Evolutionary conservation across 495 filamentous ascomycete species (phyloP).

Genomic region (Xylaria venustula): DNA sequence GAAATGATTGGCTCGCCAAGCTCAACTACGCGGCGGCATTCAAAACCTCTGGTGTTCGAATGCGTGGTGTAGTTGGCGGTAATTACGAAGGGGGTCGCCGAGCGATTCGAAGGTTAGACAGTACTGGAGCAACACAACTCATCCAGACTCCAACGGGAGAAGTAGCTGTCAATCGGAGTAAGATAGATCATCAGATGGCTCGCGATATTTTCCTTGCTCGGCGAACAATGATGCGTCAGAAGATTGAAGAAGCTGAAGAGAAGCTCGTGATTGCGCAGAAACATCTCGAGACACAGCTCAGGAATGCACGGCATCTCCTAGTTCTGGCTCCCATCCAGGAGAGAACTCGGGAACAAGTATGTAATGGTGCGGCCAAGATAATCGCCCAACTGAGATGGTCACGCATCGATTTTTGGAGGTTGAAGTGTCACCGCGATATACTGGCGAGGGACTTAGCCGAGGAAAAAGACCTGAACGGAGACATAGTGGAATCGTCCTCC

Average conservation of each 20-base stretch:
- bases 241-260: constrained; percentile 80
- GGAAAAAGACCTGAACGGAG: constrained; percentile 50
- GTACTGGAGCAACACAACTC: constrained; percentile 49
- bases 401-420: constrained; percentile 87
- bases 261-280: constrained; percentile 70
- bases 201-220: constrained; percentile 80
- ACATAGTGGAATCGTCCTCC: constrained; percentile 27
- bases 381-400: constrained; percentile 91
- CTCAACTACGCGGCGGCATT: constrained; percentile 96
- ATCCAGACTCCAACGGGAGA: constrained; percentile 70
- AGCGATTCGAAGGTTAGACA: constrained; percentile 66
- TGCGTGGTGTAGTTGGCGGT: constrained; percentile 80
- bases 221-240: constrained; percentile 75
- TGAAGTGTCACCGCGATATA: constrained; percentile 88
- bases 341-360: constrained; percentile 80
- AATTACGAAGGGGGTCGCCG: constrained; percentile 79
- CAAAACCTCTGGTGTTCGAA: constrained; percentile 85
- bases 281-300: constrained; percentile 74
- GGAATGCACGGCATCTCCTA: constrained; percentile 90
- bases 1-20: constrained; percentile 97
- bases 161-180: constrained; percentile 62
- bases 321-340: constrained; percentile 85
- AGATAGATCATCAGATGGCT: constrained; percentile 76
- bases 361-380: constrained; percentile 80
- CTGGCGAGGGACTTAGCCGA: constrained; percentile 81